A percentile compares a stretch with the other conserved stretches of the same genome.
Evolutionary conservation across 768 basidiomycete species (phyloP).

Genomic region (Clavaria fumosa): DNA sequence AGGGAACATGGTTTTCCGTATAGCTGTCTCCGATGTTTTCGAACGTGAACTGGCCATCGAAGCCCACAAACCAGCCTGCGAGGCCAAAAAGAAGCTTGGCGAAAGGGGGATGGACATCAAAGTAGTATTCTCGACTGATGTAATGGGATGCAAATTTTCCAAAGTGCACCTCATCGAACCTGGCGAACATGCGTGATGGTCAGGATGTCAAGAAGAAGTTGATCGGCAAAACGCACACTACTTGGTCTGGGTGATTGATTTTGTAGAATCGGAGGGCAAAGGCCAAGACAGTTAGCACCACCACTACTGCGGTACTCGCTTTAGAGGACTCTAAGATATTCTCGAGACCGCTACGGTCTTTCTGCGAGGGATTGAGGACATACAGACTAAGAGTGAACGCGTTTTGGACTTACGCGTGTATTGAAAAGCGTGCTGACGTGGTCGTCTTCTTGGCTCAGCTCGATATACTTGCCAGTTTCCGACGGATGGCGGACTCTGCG

Average conservation of each 20-base stretch:
- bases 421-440: slow-evolving; percentile 6
- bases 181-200: slow-evolving; percentile 16
- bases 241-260: slow-evolving; percentile 88
- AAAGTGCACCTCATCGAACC: slow-evolving; percentile 97
- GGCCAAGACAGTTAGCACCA: slow-evolving; percentile 53
- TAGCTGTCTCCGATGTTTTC: slow-evolving; percentile 94
- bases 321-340: slow-evolving; percentile 43
- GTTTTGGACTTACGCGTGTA: background rate
- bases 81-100: slow-evolving; percentile 91
- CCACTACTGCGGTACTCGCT: slow-evolving; percentile 49
- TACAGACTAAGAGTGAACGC: background rate
- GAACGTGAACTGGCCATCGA: slow-evolving; percentile 88
- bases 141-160: slow-evolving; percentile 97
- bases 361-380: too few species aligned
- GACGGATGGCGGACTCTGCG: too few species aligned
- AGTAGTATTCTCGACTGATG: slow-evolving; percentile 87
- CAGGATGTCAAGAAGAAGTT: slow-evolving; percentile 4
- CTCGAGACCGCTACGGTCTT: slow-evolving; percentile 44
- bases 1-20: slow-evolving; percentile 74
- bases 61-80: slow-evolving; percentile 93
- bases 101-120: slow-evolving; percentile 96
- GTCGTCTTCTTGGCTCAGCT: slow-evolving; percentile 5
- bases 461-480: background rate
- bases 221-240: slow-evolving; percentile 62
- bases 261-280: slow-evolving; percentile 86